phyloP scores from a whole-genome alignment of 139 green algal genomes.

The Chlorella sp. region DNA sequence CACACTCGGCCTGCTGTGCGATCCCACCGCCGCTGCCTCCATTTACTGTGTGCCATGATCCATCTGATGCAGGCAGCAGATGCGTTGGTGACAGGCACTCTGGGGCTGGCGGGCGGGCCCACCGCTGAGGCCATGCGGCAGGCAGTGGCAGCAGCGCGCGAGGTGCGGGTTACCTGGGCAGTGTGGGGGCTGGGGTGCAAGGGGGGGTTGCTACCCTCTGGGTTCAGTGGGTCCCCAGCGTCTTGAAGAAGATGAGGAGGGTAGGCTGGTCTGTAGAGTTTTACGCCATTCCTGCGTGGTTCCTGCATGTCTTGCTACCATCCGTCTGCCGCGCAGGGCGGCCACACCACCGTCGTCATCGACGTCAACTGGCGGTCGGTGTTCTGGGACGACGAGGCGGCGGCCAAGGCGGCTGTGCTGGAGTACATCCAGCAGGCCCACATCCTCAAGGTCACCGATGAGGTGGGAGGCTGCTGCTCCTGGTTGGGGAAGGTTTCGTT shows the following conservation, averaged over 20 bases:
- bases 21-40: too few relatives aligned
- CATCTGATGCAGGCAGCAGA: conserved; percentile 47
- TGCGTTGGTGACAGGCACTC: conserved; percentile 84
- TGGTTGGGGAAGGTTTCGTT: too few relatives aligned
- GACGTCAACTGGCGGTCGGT: conserved; percentile 95
- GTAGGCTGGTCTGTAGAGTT: too few relatives aligned
- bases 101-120: conserved; percentile 78
- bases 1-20: too few relatives aligned
- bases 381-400: conserved; percentile 76
- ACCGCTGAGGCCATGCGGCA: conserved; percentile 66
- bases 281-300: too few relatives aligned
- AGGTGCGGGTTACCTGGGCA: too few relatives aligned
- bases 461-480: conserved; percentile 11
- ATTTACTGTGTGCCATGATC: too few relatives aligned
- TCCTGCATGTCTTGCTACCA: too few relatives aligned
- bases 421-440: conserved; percentile 66
- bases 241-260: too few relatives aligned
- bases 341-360: conserved; percentile 67
- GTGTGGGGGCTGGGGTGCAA: too few relatives aligned
- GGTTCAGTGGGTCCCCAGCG: too few relatives aligned
- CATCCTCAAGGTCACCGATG: conserved; percentile 89
- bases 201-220: too few relatives aligned
- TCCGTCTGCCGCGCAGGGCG: background rate
- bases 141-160: conserved; percentile 58
- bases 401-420: conserved; percentile 43